phyloP scores from a whole-genome alignment of 768 basidiomycete species.

The Mycena kentingensis region DNA sequence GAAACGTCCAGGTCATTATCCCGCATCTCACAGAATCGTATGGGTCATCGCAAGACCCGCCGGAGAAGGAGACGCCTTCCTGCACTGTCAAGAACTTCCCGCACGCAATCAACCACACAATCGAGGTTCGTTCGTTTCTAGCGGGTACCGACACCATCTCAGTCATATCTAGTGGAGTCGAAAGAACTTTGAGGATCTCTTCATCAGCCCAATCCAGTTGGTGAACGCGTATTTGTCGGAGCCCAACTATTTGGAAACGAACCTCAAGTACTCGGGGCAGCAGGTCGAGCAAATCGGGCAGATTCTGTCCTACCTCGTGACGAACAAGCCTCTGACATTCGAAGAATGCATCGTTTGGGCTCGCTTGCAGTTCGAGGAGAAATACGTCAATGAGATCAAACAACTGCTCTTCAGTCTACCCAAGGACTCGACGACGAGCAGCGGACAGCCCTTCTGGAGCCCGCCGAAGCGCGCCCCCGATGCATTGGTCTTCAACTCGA shows the following conservation, averaged over 20 bases:
- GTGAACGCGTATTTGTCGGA: slow-evolving; percentile 97
- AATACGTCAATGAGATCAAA: slow-evolving; percentile 90
- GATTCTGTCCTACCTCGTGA: slow-evolving; percentile 86
- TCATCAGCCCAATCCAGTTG: slow-evolving; percentile 91
- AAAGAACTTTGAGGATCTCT: slow-evolving; percentile 87
- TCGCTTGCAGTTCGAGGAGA: slow-evolving; percentile 89
- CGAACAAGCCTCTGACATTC: slow-evolving; percentile 90
- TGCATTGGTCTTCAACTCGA: slow-evolving; percentile 81
- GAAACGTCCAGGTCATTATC: slow-evolving; percentile 92
- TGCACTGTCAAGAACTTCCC: slow-evolving; percentile 99
- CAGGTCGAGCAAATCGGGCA: slow-evolving; percentile 88
- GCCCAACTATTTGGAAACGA: slow-evolving; percentile 90
- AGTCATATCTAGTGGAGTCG: slow-evolving; percentile 75
- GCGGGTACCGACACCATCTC: background rate
- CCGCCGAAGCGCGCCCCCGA: slow-evolving; percentile 98
- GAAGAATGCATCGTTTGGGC: slow-evolving; percentile 99
- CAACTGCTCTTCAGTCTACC: slow-evolving; percentile 93
- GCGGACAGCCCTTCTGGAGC: slow-evolving; percentile 98
- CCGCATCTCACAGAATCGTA: slow-evolving; percentile 96
- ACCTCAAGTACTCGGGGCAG: slow-evolving; percentile 88
- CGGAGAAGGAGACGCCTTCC: slow-evolving; percentile 94
- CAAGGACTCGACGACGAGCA: slow-evolving; percentile 88
- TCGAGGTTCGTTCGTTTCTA: slow-evolving; percentile 62
- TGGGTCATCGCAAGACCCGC: slow-evolving; percentile 96
- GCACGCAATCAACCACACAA: slow-evolving; percentile 95